Evolutionary conservation across 805 yeast species (phyloP).

Genomic region (Saccharomycopsis capsularis): DNA sequence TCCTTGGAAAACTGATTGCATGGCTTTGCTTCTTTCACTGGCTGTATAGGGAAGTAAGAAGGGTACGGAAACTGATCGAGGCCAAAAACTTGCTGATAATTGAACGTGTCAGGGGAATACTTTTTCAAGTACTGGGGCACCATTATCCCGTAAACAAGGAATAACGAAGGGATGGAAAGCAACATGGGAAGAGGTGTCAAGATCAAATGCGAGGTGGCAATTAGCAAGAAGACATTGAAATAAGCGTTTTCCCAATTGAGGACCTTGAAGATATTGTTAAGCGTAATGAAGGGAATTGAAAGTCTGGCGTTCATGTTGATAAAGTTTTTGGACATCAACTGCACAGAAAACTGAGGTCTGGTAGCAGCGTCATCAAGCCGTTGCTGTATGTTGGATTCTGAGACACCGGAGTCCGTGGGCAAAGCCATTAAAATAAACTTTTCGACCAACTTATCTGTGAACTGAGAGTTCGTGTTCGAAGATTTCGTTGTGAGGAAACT

Average conservation of each 20-base stretch:
- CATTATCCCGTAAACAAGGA: slow-evolving; percentile 48
- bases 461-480: slow-evolving; percentile 27
- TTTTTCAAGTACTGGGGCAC: slow-evolving; percentile 56
- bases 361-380: slow-evolving; percentile 54
- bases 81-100: slow-evolving; percentile 3
- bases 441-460: slow-evolving; percentile 70
- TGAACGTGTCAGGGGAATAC: slow-evolving; percentile 35
- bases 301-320: slow-evolving; percentile 56
- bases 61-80: slow-evolving; percentile 37
- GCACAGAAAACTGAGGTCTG: slow-evolving; percentile 66
- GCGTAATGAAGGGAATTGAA: slow-evolving; percentile 50
- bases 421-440: slow-evolving; percentile 63
- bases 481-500: slow-evolving; percentile 10
- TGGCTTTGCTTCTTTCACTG: slow-evolving; percentile 27
- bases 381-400: slow-evolving; percentile 36
- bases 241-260: slow-evolving; percentile 60
- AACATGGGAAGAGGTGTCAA: slow-evolving; percentile 53
- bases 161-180: slow-evolving; percentile 46
- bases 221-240: slow-evolving; percentile 51
- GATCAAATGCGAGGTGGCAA: slow-evolving; percentile 44
- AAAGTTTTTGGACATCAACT: slow-evolving; percentile 60
- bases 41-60: slow-evolving; percentile 42
- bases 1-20: slow-evolving; percentile 64
- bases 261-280: slow-evolving; percentile 50
- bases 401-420: slow-evolving; percentile 50